These are phyloP conservation scores for Luvunga scandens DNA, from an alignment of 345 rosid species.

Conservation along the genomic window DNA sequence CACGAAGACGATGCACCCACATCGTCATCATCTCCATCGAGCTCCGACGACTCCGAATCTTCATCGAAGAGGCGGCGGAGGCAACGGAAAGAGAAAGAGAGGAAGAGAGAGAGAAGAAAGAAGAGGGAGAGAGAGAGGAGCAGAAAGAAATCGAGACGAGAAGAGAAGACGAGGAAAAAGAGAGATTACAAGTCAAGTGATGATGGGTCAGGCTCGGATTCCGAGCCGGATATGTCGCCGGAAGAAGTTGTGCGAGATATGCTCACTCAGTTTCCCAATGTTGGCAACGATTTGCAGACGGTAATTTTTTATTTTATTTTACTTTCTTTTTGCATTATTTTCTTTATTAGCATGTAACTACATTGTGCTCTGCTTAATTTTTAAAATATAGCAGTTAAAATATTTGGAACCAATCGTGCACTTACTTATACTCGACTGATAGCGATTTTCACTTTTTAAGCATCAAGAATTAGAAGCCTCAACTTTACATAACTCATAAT, in stretches of 20 bases:
- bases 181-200: slow-evolving; percentile 29
- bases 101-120: slow-evolving; percentile 40
- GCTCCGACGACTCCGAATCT: slow-evolving; percentile 48
- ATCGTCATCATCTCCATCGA: slow-evolving; percentile 36
- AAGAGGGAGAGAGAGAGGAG: slow-evolving; percentile 39
- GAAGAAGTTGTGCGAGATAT: slow-evolving; percentile 47
- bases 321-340: background rate
- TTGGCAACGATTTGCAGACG: slow-evolving; percentile 68
- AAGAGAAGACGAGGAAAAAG: slow-evolving; percentile 27
- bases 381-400: too few relatives aligned
- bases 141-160: slow-evolving; percentile 42
- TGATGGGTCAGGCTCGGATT: slow-evolving; percentile 29
- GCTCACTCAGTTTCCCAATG: slow-evolving; percentile 58
- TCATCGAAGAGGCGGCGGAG: slow-evolving; percentile 36
- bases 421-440: too few relatives aligned
- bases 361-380: too few relatives aligned
- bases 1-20: slow-evolving; percentile 31
- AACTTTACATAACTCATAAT: too few relatives aligned
- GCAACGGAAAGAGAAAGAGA: slow-evolving; percentile 38
- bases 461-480: too few relatives aligned
- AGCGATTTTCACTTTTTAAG: too few relatives aligned
- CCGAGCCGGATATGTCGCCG: slow-evolving; percentile 39
- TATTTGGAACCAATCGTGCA: too few relatives aligned
- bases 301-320: slow-evolving; percentile 21
- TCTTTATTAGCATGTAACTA: background rate